Conservation (phyloP, 2,329 filamentous ascomycete genomes). For the Claviceps pazoutovae region DNA sequence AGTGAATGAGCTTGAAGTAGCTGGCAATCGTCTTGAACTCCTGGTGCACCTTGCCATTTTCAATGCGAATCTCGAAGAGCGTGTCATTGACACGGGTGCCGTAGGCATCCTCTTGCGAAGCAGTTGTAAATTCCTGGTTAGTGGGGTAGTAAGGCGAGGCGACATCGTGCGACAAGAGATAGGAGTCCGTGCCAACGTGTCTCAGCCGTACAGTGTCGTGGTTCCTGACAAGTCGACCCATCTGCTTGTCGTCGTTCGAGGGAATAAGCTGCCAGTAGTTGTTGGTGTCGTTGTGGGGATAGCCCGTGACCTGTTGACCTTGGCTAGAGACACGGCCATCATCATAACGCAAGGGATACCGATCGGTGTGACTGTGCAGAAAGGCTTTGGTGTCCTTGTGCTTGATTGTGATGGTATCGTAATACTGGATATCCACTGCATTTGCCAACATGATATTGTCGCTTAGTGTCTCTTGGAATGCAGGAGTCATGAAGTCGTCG, state of each 20-base stretch:
- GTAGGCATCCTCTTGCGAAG: conserved; percentile 55
- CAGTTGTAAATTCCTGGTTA: conserved; percentile 95
- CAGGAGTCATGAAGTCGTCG: conserved; percentile 96
- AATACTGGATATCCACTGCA: conserved; percentile 76
- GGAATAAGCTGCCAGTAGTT: conserved; percentile 95
- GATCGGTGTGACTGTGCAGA: conserved; percentile 82
- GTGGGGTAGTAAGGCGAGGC: conserved; percentile 92
- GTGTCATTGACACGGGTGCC: conserved; percentile 73
- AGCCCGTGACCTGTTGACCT: conserved; percentile 94
- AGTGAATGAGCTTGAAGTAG: conserved; percentile 92
- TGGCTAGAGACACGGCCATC: conserved; percentile 96
- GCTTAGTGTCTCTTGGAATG: conserved; percentile 92
- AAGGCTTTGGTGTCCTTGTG: conserved; percentile 98
- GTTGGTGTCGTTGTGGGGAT: conserved; percentile 97
- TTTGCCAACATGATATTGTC: conserved; percentile 90
- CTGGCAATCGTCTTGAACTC: conserved; percentile 83
- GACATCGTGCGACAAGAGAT: conserved; percentile 89
- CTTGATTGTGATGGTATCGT: conserved; percentile 70
- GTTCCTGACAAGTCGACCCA: conserved; percentile 58
- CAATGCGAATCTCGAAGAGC: conserved; percentile 82
- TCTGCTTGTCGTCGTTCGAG: conserved; percentile 39
- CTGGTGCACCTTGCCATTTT: conserved; percentile 65
- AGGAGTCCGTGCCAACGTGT: conserved; percentile 72
- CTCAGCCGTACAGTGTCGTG: conserved; percentile 76
- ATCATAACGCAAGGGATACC: conserved; percentile 88